phyloP scores from a whole-genome alignment of 1,284 basidiomycete genomes.

The Butyriboletus appendiculatus region DNA sequence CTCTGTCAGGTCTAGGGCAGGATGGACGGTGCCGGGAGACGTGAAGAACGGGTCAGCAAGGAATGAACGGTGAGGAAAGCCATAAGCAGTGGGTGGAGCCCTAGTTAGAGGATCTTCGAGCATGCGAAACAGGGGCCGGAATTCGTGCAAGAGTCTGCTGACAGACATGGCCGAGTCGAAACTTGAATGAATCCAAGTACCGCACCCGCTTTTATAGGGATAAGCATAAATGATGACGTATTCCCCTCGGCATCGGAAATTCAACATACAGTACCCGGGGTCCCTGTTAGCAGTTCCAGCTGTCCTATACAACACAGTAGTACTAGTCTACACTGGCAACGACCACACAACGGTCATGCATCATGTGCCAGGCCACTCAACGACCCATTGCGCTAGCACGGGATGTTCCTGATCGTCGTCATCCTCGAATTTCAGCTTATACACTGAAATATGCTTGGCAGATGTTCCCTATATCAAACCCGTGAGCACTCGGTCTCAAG shows the following conservation, averaged over 20 bases:
- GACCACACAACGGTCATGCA: conserved; percentile 11
- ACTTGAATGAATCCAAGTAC: too few relatives aligned
- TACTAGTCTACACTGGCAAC: not conserved
- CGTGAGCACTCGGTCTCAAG: conserved; percentile 2
- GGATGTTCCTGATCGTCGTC: conserved; percentile 78
- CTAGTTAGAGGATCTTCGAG: conserved; percentile 61
- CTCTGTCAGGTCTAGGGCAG: conserved; percentile 67
- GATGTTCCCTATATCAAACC: conserved; percentile 33
- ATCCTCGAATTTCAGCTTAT: conserved; percentile 81
- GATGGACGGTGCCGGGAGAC: conserved; percentile 39
- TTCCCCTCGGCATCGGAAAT: conserved; percentile 20
- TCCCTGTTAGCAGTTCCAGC: not conserved
- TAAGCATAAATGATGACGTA: conserved; percentile 18
- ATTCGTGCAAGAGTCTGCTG: conserved; percentile 66
- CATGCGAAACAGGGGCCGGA: conserved; percentile 73
- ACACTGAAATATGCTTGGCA: conserved; percentile 50
- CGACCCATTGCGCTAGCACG: conserved; percentile 72
- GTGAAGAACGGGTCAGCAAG: conserved; percentile 56
- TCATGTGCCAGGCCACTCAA: conserved; percentile 63
- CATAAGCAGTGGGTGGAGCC: conserved; percentile 40
- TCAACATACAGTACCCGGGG: conserved; percentile 12
- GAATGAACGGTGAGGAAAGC: conserved; percentile 36
- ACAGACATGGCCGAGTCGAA: conserved; percentile 52
- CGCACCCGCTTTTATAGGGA: conserved; percentile 16
- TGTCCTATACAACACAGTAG: not conserved